Percentiles rank a stretch among this genome's conserved stretches.
Evolutionary conservation across 345 rosid genomes (phyloP).

Genomic region (Laguncularia racemosa): DNA sequence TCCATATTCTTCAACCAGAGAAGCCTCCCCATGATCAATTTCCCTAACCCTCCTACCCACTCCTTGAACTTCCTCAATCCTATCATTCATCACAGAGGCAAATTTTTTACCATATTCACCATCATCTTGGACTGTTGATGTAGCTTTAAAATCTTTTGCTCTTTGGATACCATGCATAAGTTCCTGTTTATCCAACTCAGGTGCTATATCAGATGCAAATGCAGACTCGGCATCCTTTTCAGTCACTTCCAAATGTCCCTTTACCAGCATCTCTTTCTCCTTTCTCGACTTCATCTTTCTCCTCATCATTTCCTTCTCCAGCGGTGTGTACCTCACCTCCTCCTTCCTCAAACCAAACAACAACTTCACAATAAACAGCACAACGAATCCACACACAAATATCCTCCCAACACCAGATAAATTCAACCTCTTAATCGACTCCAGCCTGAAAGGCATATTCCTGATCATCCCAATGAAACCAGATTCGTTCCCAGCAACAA

Average conservation of each 20-base stretch:
- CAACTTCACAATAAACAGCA: slow-evolving; percentile 44
- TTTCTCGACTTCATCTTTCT: slow-evolving; percentile 65
- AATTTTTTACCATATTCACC: slow-evolving; percentile 9
- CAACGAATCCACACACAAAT: slow-evolving; percentile 40
- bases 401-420: slow-evolving; percentile 37
- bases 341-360: slow-evolving; percentile 25
- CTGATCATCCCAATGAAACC: slow-evolving; percentile 29
- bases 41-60: slow-evolving; percentile 52
- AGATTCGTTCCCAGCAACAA: slow-evolving; percentile 28
- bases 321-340: slow-evolving; percentile 33
- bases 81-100: slow-evolving; percentile 9
- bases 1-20: slow-evolving; percentile 17
- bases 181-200: slow-evolving; percentile 51
- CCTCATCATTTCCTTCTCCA: slow-evolving; percentile 90
- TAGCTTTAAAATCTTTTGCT: slow-evolving; percentile 24
- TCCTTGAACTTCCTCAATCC: slow-evolving; percentile 39
- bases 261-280: slow-evolving; percentile 41
- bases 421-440: slow-evolving; percentile 31
- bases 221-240: slow-evolving; percentile 24
- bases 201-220: slow-evolving; percentile 29
- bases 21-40: slow-evolving; percentile 30
- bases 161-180: slow-evolving; percentile 42
- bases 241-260: slow-evolving; percentile 48
- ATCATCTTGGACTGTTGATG: slow-evolving; percentile 11
- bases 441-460: slow-evolving; percentile 11